Base-by-base conservation (phyloP, 176 grass and related monocot genomes). In the Triticum monococcum region DNA sequence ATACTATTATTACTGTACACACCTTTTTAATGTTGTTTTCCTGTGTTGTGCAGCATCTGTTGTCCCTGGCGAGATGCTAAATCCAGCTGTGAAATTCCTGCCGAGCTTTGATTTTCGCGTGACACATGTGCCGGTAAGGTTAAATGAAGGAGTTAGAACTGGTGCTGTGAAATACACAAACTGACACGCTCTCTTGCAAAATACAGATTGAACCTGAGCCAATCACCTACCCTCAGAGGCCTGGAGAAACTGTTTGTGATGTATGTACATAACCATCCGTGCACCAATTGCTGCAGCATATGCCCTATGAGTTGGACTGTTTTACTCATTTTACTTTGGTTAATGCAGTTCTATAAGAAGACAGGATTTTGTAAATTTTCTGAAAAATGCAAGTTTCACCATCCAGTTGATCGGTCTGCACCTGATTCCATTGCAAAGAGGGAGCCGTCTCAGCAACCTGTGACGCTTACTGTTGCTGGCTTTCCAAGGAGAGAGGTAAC, bases 311-410 rank as follows among this genome's bases (percentile, higher is more conserved):
- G 72, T 52, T 75, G 7, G 24, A 75, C 73, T 12, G 9, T 56
- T 56, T 75, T 9, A 4, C 74, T 56, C 74, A 77, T 77, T 56
- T 77, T 77, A 46, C 74, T 56, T 77, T 77, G 25, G 52, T 35
- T 61, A 62, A 75, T 88, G 70, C 92, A 99, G 97, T 99, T 78
- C 84, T 99, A 99, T 68, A 99, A 97, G 94, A 99, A 99, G 89
- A 99, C 89, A 45, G 94, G 97, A 69, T 78, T 31, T 28, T 99
- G 97, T 75, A 99, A 94, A 35, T 99, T 86, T 86, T 45, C 61
- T 7, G 90, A 94, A 25, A 94, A 82, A 85, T 99, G 97, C 84
- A 99, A 85, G 89, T 99, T 97, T 94, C 97, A 99, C 81, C 94
- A 99, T 67, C 97, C 97, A 35, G 74, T 94, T 41, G 85, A 96